Evolutionary conservation across 257 asterid genomes (phyloP).

Genomic region (Penstemon davidsonii): DNA sequence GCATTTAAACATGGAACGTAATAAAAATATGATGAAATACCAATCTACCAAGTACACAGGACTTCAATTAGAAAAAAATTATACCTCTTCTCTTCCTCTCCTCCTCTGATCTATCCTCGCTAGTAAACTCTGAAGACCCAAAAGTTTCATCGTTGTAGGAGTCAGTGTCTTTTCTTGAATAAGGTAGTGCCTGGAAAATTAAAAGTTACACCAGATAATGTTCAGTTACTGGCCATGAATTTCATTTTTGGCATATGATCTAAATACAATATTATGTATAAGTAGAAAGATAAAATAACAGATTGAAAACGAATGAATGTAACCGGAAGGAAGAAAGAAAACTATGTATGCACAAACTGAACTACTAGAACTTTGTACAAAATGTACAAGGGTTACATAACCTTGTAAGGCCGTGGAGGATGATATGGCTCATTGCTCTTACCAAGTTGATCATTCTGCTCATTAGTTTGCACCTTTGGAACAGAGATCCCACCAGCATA

Average conservation of each 20-base stretch:
- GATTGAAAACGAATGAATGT: not conserved
- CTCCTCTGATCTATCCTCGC: slow-evolving; percentile 86
- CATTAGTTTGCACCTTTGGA: slow-evolving; percentile 57
- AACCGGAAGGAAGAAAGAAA: slow-evolving; percentile 10
- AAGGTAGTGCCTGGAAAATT: slow-evolving; percentile 67
- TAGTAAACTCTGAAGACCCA: slow-evolving; percentile 70
- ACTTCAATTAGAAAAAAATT: slow-evolving; percentile 13
- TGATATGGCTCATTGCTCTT: slow-evolving; percentile 85
- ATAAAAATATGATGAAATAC: slow-evolving; percentile 19
- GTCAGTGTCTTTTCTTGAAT: slow-evolving; percentile 70
- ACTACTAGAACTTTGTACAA: slow-evolving; percentile 12
- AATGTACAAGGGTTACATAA: slow-evolving; percentile 25
- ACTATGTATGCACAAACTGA: slow-evolving; percentile 4
- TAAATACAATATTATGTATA: not conserved
- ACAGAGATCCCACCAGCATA: slow-evolving; percentile 60
- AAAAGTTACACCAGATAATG: slow-evolving; percentile 23
- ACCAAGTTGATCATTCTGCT: slow-evolving; percentile 53
- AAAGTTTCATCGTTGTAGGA: slow-evolving; percentile 81
- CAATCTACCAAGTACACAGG: slow-evolving; percentile 19
- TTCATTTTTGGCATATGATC: slow-evolving; percentile 4
- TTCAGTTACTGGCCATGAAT: slow-evolving; percentile 17
- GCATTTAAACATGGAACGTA: slow-evolving; percentile 17
- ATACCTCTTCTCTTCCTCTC: slow-evolving; percentile 94
- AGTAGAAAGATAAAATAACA: not conserved
- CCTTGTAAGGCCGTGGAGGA: slow-evolving; percentile 99